Evolutionary conservation across 495 filamentous ascomycete species (phyloP).

Genomic region (Podospora comata): DNA sequence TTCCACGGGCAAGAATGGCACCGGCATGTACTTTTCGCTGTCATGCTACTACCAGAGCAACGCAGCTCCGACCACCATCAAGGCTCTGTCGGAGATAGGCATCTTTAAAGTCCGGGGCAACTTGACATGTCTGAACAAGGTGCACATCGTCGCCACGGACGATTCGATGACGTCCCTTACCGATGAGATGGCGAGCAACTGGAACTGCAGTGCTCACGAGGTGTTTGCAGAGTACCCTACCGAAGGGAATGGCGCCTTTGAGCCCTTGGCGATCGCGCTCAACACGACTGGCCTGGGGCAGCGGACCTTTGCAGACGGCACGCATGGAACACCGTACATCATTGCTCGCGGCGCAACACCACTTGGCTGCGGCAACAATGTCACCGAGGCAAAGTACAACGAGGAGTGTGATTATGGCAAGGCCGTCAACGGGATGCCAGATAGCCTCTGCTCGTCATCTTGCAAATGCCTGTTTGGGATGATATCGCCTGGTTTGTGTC

Average conservation of each 20-base stretch:
- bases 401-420: conserved; percentile 49
- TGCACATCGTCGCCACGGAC: conserved; percentile 43
- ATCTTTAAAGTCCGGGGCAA: conserved; percentile 42
- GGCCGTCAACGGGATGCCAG: conserved; percentile 33
- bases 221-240: conserved; percentile 45
- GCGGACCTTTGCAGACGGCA: conserved; percentile 42
- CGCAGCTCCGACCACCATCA: conserved; percentile 30
- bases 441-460: conserved; percentile 40
- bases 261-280: conserved; percentile 46
- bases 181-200: conserved; percentile 43
- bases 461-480: conserved; percentile 40
- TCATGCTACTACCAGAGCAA: conserved; percentile 33
- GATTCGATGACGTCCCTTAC: conserved; percentile 39
- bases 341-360: conserved; percentile 49
- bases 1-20: conserved; percentile 26
- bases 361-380: conserved; percentile 46
- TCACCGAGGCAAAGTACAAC: conserved; percentile 35
- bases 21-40: conserved; percentile 35
- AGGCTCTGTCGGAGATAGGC: conserved; percentile 46
- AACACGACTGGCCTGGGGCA: conserved; percentile 39
- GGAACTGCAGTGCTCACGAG: conserved; percentile 51
- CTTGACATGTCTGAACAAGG: conserved; percentile 44
- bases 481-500: conserved; percentile 29
- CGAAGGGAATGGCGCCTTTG: conserved; percentile 40
- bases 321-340: conserved; percentile 49